These are phyloP conservation scores for Eucalyptus fibrosa DNA, from an alignment of 345 rosid genomes.

Conservation along the genomic window DNA sequence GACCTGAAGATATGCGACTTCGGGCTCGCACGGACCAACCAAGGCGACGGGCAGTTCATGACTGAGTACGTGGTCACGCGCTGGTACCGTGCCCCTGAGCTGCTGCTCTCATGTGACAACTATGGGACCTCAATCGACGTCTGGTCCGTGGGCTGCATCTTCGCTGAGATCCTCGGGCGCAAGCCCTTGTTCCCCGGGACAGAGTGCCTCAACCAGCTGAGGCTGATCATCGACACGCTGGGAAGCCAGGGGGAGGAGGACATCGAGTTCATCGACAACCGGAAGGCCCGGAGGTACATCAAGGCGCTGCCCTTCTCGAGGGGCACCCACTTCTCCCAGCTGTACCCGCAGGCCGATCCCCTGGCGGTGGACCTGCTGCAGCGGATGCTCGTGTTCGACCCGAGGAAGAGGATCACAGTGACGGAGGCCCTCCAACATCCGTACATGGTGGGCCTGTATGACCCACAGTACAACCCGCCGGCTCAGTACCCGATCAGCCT, in stretches of 20 bases:
- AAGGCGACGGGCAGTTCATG: slow-evolving; percentile 69
- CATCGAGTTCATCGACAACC: slow-evolving; percentile 63
- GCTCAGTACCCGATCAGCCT: slow-evolving; percentile 56
- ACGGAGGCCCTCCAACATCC: slow-evolving; percentile 79
- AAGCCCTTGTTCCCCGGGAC: slow-evolving; percentile 83
- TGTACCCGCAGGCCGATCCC: slow-evolving; percentile 69
- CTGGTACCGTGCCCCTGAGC: slow-evolving; percentile 94
- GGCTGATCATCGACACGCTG: slow-evolving; percentile 52
- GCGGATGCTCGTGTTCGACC: slow-evolving; percentile 74
- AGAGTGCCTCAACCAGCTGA: slow-evolving; percentile 77
- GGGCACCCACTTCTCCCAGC: slow-evolving; percentile 33
- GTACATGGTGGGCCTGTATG: slow-evolving; percentile 51
- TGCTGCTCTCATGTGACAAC: slow-evolving; percentile 76
- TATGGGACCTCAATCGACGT: slow-evolving; percentile 78
- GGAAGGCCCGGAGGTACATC: slow-evolving; percentile 54
- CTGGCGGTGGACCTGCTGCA: slow-evolving; percentile 62
- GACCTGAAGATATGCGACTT: slow-evolving; percentile 85
- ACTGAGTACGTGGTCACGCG: slow-evolving; percentile 84
- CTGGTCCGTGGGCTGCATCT: slow-evolving; percentile 95
- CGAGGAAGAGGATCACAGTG: slow-evolving; percentile 61
- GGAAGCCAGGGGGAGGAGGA: slow-evolving; percentile 64
- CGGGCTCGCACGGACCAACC: slow-evolving; percentile 71
- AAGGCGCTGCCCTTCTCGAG: slow-evolving; percentile 51
- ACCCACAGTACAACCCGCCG: slow-evolving; percentile 49
- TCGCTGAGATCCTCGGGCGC: slow-evolving; percentile 76